A percentile compares a stretch with the other conserved stretches of the same genome.
Evolutionary conservation across 2,329 filamentous ascomycete species (phyloP).

Genomic region (Drechslera avenae): DNA sequence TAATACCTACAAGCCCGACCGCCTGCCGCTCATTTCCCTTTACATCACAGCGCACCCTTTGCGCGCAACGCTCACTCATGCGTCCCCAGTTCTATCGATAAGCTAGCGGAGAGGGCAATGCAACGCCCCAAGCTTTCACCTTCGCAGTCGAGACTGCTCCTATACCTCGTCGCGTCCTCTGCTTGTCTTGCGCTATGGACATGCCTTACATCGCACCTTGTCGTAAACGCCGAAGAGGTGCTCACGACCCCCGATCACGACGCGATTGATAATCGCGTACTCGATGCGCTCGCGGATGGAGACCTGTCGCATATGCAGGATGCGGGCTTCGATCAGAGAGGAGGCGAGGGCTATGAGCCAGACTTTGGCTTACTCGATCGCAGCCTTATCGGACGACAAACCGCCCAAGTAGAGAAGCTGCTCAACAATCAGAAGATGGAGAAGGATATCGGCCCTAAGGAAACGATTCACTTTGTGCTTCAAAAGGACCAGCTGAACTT

Average conservation of each 20-base stretch:
- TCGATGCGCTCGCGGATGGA: conserved; percentile 46
- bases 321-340: conserved; percentile 38
- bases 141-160: conserved; percentile 73
- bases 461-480: conserved; percentile 68
- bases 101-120: conserved; percentile 41
- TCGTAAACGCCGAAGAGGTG: conserved; percentile 66
- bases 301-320: conserved; percentile 48
- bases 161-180: conserved; percentile 66
- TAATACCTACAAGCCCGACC: neutral
- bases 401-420: conserved; percentile 56
- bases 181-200: conserved; percentile 66
- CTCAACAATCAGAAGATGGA: conserved; percentile 68
- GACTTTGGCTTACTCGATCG: conserved; percentile 66
- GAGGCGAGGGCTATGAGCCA: conserved; percentile 58
- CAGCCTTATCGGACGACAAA: conserved; percentile 66
- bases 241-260: conserved; percentile 21
- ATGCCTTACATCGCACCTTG: conserved; percentile 60
- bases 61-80: conserved; percentile 25
- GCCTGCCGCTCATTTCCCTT: neutral
- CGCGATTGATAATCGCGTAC: conserved; percentile 16
- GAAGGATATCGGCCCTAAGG: conserved; percentile 67
- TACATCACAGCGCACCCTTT: conserved; percentile 17
- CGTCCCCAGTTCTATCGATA: conserved; percentile 24
- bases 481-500: conserved; percentile 60
- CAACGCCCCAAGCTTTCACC: conserved; percentile 63